Evolutionary conservation across 768 basidiomycete species (phyloP).

Genomic region (Tulasnella sp.): DNA sequence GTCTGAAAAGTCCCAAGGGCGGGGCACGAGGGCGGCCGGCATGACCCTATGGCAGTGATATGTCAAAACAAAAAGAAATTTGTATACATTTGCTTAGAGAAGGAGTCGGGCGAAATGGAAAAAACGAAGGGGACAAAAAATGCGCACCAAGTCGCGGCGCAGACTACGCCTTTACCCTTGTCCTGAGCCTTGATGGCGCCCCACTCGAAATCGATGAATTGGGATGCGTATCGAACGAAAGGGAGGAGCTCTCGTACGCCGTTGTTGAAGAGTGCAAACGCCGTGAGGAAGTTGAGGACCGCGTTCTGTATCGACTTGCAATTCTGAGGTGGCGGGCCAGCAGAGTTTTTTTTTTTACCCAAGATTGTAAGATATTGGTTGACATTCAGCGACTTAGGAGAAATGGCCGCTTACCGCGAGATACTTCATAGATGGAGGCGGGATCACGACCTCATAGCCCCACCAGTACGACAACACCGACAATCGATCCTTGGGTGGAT

Average conservation of each 20-base stretch:
- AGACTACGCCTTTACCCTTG: slow-evolving; percentile 66
- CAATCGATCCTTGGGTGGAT: slow-evolving; percentile 66
- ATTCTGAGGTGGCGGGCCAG: slow-evolving; percentile 35
- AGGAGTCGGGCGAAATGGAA: no score
- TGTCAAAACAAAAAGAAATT: not conserved
- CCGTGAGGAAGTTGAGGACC: slow-evolving; percentile 65
- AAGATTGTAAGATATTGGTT: not conserved
- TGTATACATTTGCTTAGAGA: not conserved
- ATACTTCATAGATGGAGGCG: slow-evolving; percentile 52
- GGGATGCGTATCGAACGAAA: slow-evolving; percentile 71
- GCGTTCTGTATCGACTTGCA: slow-evolving; percentile 50
- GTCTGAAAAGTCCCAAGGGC: slow-evolving; percentile 66
- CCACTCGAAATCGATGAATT: slow-evolving; percentile 71
- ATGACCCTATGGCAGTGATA: slow-evolving; percentile 42
- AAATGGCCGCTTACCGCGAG: slow-evolving; percentile 37
- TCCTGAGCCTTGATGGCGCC: slow-evolving; percentile 49
- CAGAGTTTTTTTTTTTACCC: no score
- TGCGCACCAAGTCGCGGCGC: slow-evolving; percentile 75
- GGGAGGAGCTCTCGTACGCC: slow-evolving; percentile 77
- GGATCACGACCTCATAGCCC: slow-evolving; percentile 72
- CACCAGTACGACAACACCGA: slow-evolving; percentile 84
- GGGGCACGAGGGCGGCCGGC: slow-evolving; percentile 61
- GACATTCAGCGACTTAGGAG: not conserved
- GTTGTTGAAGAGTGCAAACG: slow-evolving; percentile 52
- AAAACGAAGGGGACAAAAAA: no score